Evolutionary conservation across 2,329 filamentous ascomycete genomes (phyloP).

Genomic region (Aspergillus bombycis): DNA sequence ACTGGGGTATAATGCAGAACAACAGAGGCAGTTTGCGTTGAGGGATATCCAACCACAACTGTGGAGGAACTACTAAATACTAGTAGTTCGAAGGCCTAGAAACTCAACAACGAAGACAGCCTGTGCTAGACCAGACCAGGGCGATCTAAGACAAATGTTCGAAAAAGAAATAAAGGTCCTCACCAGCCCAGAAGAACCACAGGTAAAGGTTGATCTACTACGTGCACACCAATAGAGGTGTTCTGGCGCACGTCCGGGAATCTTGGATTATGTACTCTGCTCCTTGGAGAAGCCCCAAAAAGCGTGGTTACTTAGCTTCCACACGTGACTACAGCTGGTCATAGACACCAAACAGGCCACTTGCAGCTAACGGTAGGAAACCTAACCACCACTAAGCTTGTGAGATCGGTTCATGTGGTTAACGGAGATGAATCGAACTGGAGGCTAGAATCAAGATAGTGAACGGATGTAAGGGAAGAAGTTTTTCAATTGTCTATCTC

Average conservation of each 20-base stretch:
- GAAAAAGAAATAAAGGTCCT: not conserved
- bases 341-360: constrained; percentile 3
- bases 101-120: constrained; percentile 1
- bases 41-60: not conserved
- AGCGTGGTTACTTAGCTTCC: constrained; percentile 23
- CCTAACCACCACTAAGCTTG: not conserved
- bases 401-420: not conserved
- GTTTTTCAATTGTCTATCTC: not conserved
- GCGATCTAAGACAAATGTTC: not conserved
- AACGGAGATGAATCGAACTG: not conserved
- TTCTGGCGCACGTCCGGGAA: constrained; percentile 19
- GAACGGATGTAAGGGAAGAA: not conserved
- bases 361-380: not conserved
- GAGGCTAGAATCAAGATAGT: too few species aligned
- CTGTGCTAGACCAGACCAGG: not conserved
- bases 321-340: constrained; percentile 24
- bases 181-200: not conserved
- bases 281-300: constrained; percentile 20
- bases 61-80: constrained; percentile 1
- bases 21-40: not conserved
- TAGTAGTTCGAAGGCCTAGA: constrained; percentile 3
- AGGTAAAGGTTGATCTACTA: constrained; percentile 4
- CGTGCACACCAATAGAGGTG: constrained; percentile 18
- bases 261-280: constrained; percentile 21
- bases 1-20: not conserved